These are phyloP conservation scores for Hymenoscyphus repandus DNA, from an alignment of 2,329 filamentous ascomycete genomes.

Conservation along the genomic window DNA sequence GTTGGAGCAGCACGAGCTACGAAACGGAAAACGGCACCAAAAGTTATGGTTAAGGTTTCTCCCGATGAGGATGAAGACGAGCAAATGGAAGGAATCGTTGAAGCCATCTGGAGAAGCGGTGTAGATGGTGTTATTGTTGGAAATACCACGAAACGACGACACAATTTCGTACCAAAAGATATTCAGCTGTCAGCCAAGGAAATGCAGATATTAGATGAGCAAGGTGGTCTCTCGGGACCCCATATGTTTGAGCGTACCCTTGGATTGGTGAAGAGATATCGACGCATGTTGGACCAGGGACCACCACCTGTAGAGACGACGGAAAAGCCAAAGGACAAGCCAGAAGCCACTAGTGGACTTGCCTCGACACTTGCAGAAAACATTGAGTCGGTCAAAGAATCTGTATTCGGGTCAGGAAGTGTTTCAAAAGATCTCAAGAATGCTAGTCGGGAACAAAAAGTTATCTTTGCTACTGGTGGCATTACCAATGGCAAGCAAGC, in stretches of 20 bases:
- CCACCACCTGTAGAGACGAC: slow-evolving; percentile 30
- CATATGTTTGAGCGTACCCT: slow-evolving; percentile 80
- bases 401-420: slow-evolving; percentile 1
- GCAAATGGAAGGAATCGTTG: slow-evolving; percentile 83
- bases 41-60: slow-evolving; percentile 96
- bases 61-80: slow-evolving; percentile 85
- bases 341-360: slow-evolving; percentile 28
- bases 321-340: slow-evolving; percentile 12
- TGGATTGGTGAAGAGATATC: slow-evolving; percentile 73
- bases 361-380: slow-evolving; percentile 32
- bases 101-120: slow-evolving; percentile 75
- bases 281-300: slow-evolving; percentile 57
- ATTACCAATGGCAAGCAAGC: slow-evolving; percentile 87
- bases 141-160: slow-evolving; percentile 86
- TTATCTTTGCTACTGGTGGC: slow-evolving; percentile 89
- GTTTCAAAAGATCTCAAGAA: neutral
- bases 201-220: slow-evolving; percentile 62
- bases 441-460: slow-evolving; percentile 47
- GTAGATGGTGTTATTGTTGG: slow-evolving; percentile 96
- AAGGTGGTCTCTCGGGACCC: slow-evolving; percentile 86
- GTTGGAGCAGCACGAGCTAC: slow-evolving; percentile 69
- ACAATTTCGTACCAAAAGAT: slow-evolving; percentile 63
- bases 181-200: slow-evolving; percentile 63
- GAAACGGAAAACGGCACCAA: slow-evolving; percentile 66
- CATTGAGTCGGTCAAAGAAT: slow-evolving; percentile 26